A percentile compares a stretch with the other conserved stretches of the same genome.
Conservation (phyloP, 1,139 yeast genomes). For the Wickerhamiella pararugosa region DNA sequence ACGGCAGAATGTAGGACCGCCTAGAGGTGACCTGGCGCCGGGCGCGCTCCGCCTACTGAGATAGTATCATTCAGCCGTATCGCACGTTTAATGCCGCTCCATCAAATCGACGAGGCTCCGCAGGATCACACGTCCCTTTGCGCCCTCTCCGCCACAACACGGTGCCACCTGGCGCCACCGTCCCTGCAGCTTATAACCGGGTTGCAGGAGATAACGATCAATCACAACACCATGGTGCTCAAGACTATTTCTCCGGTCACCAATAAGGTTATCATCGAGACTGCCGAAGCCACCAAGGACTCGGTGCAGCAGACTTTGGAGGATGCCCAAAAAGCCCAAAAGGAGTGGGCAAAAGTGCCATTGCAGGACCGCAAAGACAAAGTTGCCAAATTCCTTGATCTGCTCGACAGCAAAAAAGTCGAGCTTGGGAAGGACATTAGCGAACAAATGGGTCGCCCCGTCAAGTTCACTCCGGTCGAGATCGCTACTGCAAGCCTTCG, state of each 20-base stretch:
- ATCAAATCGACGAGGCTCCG: no score
- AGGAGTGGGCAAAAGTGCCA: conserved; percentile 19
- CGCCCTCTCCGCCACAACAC: no score
- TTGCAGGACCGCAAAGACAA: conserved; percentile 22
- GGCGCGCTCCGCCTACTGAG: no score
- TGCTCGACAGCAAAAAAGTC: conserved; percentile 19
- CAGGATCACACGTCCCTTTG: no score
- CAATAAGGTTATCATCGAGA: conserved; percentile 1
- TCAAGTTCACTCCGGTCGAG: conserved; percentile 24
- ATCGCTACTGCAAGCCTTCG: conserved; percentile 24
- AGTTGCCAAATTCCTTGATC: conserved; percentile 20
- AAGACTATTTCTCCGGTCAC: conserved; percentile 4
- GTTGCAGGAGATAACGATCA: no score
- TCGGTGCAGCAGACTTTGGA: neutral
- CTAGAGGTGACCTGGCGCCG: no score
- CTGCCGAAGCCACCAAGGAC: conserved; percentile 1
- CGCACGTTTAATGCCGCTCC: no score
- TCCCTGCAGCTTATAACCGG: no score
- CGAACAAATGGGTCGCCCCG: conserved; percentile 27
- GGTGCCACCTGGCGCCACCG: no score
- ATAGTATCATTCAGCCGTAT: no score
- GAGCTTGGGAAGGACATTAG: conserved; percentile 22
- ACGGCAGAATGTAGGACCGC: no score
- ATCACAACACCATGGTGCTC: conserved; percentile 1
- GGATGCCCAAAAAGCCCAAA: conserved; percentile 20